These are phyloP conservation scores for Dioszegia crocea DNA, from an alignment of 768 basidiomycete genomes.

Conservation along the genomic window DNA sequence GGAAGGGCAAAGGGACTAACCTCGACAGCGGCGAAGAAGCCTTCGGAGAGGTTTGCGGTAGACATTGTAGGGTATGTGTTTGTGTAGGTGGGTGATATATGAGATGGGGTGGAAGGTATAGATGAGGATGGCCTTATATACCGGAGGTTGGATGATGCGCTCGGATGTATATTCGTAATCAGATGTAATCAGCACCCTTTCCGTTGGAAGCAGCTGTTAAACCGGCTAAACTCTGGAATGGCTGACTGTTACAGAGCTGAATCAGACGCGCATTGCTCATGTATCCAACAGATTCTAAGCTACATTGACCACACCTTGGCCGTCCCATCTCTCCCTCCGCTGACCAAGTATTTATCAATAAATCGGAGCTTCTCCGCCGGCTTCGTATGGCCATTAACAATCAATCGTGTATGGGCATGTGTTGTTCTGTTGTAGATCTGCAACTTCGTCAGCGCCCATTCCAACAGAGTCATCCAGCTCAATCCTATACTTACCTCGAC, in stretches of 20 bases:
- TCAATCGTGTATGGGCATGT: slow-evolving; percentile 75
- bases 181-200: too few relatives aligned
- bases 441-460: too few relatives aligned
- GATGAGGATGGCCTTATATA: neutral
- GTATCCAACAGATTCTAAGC: too few relatives aligned
- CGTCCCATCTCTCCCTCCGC: slow-evolving; percentile 77
- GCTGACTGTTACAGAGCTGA: too few relatives aligned
- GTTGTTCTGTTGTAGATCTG: slow-evolving; percentile 73
- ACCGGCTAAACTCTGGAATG: too few relatives aligned
- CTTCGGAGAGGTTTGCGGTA: slow-evolving; percentile 11
- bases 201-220: too few relatives aligned
- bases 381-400: slow-evolving; percentile 87
- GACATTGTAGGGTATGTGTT: neutral
- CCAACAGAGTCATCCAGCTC: too few relatives aligned
- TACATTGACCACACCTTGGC: slow-evolving; percentile 92
- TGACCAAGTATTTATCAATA: slow-evolving; percentile 91
- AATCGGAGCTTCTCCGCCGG: slow-evolving; percentile 85
- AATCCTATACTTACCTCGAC: slow-evolving; percentile 70
- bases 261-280: too few relatives aligned
- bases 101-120: neutral
- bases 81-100: neutral
- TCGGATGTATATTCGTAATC: too few relatives aligned
- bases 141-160: neutral
- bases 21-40: slow-evolving; percentile 44
- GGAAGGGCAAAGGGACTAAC: slow-evolving; percentile 14